Evolutionary conservation across 495 filamentous ascomycete genomes (phyloP).

Genomic region (Talaromyces proteolyticus): DNA sequence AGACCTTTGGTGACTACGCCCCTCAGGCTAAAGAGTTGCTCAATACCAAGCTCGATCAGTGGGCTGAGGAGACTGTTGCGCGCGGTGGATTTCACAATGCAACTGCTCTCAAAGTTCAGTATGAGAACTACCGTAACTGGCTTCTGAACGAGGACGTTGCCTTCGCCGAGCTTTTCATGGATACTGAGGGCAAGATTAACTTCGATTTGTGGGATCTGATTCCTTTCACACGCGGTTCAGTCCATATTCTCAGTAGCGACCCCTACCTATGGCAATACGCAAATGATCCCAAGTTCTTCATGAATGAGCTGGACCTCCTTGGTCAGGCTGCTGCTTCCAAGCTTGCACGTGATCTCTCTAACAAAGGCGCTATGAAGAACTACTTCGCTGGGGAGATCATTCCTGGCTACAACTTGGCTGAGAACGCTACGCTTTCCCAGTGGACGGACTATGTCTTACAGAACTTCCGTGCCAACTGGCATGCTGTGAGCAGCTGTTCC

Average conservation of each 20-base stretch:
- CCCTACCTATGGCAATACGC: conserved; percentile 36
- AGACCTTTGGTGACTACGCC: conserved; percentile 16
- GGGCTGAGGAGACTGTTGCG: conserved; percentile 18
- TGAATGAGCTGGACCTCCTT: conserved; percentile 39
- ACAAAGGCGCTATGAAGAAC: conserved; percentile 18
- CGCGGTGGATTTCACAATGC: conserved; percentile 22
- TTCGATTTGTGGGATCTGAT: conserved; percentile 36
- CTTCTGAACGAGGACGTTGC: conserved; percentile 19
- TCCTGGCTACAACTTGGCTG: conserved; percentile 29
- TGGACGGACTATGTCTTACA: conserved; percentile 26
- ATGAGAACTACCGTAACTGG: conserved; percentile 23
- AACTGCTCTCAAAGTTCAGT: conserved; percentile 18
- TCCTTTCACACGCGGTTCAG: conserved; percentile 47
- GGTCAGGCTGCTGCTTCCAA: conserved; percentile 43
- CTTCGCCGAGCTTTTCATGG: conserved; percentile 21
- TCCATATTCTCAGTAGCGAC: conserved; percentile 34
- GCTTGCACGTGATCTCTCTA: conserved; percentile 36
- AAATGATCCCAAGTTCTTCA: conserved; percentile 44
- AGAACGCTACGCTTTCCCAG: conserved; percentile 34
- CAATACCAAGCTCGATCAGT: conserved; percentile 18
- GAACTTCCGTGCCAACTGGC: conserved; percentile 32
- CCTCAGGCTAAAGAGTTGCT: conserved; percentile 10
- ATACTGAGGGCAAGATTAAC: conserved; percentile 25
- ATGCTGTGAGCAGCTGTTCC: conserved; percentile 40
- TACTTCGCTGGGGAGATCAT: conserved; percentile 30